Conservation (phyloP, 2,329 filamentous ascomycete species). For the Penicillium sp. region DNA sequence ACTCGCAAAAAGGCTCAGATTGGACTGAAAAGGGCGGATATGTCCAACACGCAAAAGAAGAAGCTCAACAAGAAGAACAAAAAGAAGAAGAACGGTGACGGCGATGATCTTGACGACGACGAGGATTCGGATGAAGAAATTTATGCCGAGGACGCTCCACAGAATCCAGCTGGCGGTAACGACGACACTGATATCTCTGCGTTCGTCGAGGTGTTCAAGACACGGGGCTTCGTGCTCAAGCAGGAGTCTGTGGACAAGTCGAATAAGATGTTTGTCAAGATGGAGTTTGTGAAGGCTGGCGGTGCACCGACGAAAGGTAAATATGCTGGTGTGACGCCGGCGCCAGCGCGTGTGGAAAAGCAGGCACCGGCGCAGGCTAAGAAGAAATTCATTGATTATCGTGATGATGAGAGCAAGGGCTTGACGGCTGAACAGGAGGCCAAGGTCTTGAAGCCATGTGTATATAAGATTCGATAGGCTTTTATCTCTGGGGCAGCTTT, state of each 20-base stretch:
- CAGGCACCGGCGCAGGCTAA: constrained; percentile 35
- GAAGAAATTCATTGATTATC: constrained; percentile 56
- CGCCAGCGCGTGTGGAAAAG: neutral
- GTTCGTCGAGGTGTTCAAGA: constrained; percentile 77
- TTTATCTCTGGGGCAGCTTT: neutral
- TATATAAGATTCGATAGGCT: constrained; percentile 80
- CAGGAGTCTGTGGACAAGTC: constrained; percentile 69
- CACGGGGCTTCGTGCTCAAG: constrained; percentile 80
- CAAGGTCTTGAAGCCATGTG: constrained; percentile 85
- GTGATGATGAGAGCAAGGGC: constrained; percentile 47
- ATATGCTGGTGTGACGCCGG: constrained; percentile 42
- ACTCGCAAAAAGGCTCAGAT: constrained; percentile 40
- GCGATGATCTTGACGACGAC: constrained; percentile 38
- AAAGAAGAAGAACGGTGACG: constrained; percentile 44
- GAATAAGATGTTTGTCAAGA: constrained; percentile 98
- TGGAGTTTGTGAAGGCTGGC: constrained; percentile 85
- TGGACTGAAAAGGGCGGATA: constrained; percentile 31
- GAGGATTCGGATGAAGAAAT: constrained; percentile 52
- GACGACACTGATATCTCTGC: constrained; percentile 80
- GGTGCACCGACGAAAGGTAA: constrained; percentile 70
- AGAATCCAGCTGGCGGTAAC: constrained; percentile 46
- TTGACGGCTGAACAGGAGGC: constrained; percentile 57
- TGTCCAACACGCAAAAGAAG: constrained; percentile 40
- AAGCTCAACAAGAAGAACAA: constrained; percentile 43
- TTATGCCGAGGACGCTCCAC: constrained; percentile 41